Conservation (phyloP, 257 asterid genomes). For the Rubia yunnanensis region DNA sequence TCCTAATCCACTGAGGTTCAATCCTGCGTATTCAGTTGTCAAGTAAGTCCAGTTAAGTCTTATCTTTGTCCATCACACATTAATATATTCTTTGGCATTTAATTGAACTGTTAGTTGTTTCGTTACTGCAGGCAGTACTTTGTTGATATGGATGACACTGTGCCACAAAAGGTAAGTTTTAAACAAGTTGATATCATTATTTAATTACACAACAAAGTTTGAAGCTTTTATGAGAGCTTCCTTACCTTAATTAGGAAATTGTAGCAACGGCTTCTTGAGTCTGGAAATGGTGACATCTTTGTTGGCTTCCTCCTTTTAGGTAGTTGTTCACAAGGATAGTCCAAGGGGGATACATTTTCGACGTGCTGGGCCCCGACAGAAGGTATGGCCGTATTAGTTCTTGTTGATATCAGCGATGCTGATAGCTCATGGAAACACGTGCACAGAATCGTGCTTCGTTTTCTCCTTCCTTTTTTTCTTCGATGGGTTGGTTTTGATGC, state of each 20-base stretch:
- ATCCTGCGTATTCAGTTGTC: conserved; percentile 53
- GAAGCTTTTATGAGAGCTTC: background rate
- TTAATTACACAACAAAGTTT: background rate
- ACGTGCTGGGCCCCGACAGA: conserved; percentile 97
- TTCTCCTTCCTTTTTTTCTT: background rate
- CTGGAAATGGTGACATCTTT: background rate
- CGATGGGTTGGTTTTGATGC: conserved; percentile 2
- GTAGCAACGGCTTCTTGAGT: background rate
- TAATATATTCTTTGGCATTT: background rate
- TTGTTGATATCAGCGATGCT: background rate
- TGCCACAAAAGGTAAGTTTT: conserved; percentile 38
- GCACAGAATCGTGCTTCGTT: background rate
- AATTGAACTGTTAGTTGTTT: conserved; percentile 2
- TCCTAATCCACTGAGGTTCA: conserved; percentile 36
- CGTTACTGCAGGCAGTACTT: conserved; percentile 41
- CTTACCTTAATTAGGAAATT: background rate
- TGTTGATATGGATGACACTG: conserved; percentile 45
- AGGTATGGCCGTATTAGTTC: conserved; percentile 38
- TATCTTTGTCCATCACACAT: background rate
- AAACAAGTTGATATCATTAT: background rate
- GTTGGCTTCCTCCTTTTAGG: conserved; percentile 26
- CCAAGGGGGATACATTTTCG: conserved; percentile 95
- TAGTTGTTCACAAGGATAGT: conserved; percentile 86
- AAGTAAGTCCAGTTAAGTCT: conserved; percentile 26
- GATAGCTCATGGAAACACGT: background rate